phyloP scores from a whole-genome alignment of 805 yeast genomes.

The Metahyphopichia silvanorum region DNA sequence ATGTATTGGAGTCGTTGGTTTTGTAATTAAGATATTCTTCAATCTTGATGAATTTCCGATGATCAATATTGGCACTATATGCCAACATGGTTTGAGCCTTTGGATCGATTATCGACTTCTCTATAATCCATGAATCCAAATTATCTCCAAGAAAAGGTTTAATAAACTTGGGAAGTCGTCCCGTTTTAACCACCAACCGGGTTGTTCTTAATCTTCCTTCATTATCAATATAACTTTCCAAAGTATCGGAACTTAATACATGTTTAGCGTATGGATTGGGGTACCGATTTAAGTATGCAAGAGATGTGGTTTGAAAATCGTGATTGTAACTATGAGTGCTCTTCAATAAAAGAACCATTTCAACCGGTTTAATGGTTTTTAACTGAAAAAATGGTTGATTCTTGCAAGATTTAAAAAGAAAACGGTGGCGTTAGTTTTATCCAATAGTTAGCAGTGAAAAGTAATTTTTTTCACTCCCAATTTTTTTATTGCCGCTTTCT shows the following conservation, averaged over 20 bases:
- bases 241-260: conserved; percentile 78
- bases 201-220: conserved; percentile 70
- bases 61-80: conserved; percentile 82
- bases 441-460: no score
- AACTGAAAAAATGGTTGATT: no score
- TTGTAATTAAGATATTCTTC: conserved; percentile 71
- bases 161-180: conserved; percentile 78
- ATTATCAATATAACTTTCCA: conserved; percentile 54
- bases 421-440: no score
- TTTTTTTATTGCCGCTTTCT: no score
- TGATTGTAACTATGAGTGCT: conserved; percentile 27
- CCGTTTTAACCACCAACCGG: conserved; percentile 71
- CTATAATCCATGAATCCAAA: conserved; percentile 78
- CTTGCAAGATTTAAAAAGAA: no score
- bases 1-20: conserved; percentile 22
- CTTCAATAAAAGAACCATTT: conserved; percentile 37
- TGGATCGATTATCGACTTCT: conserved; percentile 72
- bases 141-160: conserved; percentile 69
- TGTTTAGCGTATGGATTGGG: conserved; percentile 83
- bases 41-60: conserved; percentile 69
- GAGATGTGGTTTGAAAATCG: conserved; percentile 68
- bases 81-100: conserved; percentile 50
- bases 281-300: conserved; percentile 62
- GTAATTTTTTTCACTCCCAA: no score
- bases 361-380: no score